Conservation (phyloP, 495 filamentous ascomycete genomes). For the Aspergillus haitiensis region DNA sequence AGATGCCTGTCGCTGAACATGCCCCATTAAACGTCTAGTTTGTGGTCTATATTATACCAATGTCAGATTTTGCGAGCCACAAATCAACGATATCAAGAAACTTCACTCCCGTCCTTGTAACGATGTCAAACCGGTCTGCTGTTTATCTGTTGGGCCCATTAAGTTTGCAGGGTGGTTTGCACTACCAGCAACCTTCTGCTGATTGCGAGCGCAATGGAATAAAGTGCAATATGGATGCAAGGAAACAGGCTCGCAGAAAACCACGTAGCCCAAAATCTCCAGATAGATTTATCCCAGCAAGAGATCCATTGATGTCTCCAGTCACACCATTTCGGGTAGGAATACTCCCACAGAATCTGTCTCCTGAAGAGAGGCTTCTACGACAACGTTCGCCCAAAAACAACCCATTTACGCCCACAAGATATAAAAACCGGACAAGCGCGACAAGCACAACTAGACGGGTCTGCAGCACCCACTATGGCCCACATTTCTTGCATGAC, state of each 20-base stretch:
- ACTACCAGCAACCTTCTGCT: neutral
- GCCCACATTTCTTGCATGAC: constrained; percentile 40
- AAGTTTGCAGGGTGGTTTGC: neutral
- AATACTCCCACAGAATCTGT: constrained; percentile 62
- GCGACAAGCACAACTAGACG: constrained; percentile 26
- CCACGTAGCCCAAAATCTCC: constrained; percentile 35
- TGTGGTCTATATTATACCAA: neutral
- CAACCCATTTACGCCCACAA: constrained; percentile 63
- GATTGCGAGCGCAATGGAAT: constrained; percentile 23
- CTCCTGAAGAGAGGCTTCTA: constrained; percentile 59
- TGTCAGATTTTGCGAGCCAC: constrained; percentile 2
- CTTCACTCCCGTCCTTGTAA: neutral
- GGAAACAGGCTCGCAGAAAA: constrained; percentile 1
- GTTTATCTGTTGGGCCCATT: constrained; percentile 8
- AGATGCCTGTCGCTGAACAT: neutral
- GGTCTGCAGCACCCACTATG: constrained; percentile 31
- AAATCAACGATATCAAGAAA: constrained; percentile 1
- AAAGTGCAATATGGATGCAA: constrained; percentile 13
- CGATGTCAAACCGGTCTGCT: neutral
- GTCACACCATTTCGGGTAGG: constrained; percentile 62
- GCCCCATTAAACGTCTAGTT: neutral
- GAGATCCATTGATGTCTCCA: constrained; percentile 44
- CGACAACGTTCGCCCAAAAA: constrained; percentile 56
- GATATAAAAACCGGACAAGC: constrained; percentile 19
- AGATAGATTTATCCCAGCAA: constrained; percentile 71